A percentile compares a stretch with the other conserved stretches of the same genome.
These are phyloP conservation scores for Nissolia schottii DNA, from an alignment of 306 rosid genomes.

Conservation along the genomic window DNA sequence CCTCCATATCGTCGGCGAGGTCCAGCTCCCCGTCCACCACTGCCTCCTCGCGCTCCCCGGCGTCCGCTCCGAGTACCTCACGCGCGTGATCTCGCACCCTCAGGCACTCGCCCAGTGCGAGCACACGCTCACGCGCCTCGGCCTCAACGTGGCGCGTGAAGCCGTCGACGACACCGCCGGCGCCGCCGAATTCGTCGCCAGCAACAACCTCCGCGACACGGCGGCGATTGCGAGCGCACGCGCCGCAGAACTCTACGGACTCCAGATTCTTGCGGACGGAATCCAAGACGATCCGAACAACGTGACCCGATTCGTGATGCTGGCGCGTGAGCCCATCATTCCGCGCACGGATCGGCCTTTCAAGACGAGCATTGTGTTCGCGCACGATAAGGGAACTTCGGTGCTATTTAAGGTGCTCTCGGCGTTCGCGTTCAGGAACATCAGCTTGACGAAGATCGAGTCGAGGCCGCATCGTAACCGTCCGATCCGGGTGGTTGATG, in stretches of 20 bases:
- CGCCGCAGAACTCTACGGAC: slow-evolving; percentile 84
- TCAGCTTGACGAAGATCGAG: slow-evolving; percentile 91
- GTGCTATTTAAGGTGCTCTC: slow-evolving; percentile 87
- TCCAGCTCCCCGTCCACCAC: slow-evolving; percentile 88
- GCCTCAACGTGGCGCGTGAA: slow-evolving; percentile 82
- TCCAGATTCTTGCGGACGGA: slow-evolving; percentile 62
- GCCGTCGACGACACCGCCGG: slow-evolving; percentile 98
- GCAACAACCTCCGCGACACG: slow-evolving; percentile 67
- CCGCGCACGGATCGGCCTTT: slow-evolving; percentile 90
- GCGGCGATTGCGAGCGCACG: slow-evolving; percentile 91
- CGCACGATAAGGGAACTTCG: slow-evolving; percentile 86
- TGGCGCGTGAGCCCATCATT: slow-evolving; percentile 88
- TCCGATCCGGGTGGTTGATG: slow-evolving; percentile 78
- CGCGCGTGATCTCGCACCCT: slow-evolving; percentile 89
- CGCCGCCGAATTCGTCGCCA: slow-evolving; percentile 75
- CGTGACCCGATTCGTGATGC: slow-evolving; percentile 91
- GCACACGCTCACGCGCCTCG: slow-evolving; percentile 67
- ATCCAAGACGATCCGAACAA: slow-evolving; percentile 93
- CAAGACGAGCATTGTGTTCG: slow-evolving; percentile 92
- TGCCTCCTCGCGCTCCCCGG: slow-evolving; percentile 90
- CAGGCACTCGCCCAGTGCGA: slow-evolving; percentile 95
- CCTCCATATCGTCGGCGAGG: slow-evolving; percentile 96
- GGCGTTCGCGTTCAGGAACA: slow-evolving; percentile 87
- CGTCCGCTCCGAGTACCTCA: slow-evolving; percentile 66
- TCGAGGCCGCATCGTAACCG: slow-evolving; percentile 85